These are phyloP conservation scores for Solanum virginianum DNA, from an alignment of 257 asterid species.

Conservation along the genomic window DNA sequence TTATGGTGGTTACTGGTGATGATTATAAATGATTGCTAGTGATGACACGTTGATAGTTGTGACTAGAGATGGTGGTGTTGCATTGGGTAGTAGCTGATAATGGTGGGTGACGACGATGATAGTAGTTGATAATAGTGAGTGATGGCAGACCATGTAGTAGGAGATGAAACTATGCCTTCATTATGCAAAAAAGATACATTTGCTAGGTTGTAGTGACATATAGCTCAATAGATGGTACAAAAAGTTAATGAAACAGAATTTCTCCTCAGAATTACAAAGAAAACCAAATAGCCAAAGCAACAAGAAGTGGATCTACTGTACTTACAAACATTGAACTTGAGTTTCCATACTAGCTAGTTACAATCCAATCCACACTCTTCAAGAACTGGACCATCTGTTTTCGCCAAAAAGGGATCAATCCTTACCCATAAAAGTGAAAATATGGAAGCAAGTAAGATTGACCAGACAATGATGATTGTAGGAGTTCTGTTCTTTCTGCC, in stretches of 20 bases:
- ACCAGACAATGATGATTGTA: slow-evolving; percentile 16
- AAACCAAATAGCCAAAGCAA: not conserved
- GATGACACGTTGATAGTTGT: not conserved
- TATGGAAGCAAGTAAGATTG: slow-evolving; percentile 19
- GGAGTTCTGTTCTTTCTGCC: slow-evolving; percentile 23
- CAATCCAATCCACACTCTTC: slow-evolving; percentile 27
- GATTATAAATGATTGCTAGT: not conserved
- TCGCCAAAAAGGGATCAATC: slow-evolving; percentile 17
- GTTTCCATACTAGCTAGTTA: not conserved
- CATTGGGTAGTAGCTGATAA: not conserved
- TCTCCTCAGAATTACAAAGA: not conserved
- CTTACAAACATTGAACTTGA: not conserved
- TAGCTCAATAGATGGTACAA: not conserved
- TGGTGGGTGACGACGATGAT: not conserved
- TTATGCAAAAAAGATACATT: not conserved
- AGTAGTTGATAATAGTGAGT: not conserved
- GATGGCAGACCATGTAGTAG: not conserved
- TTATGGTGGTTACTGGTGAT: not conserved
- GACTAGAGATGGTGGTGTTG: not conserved
- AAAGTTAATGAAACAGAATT: not conserved
- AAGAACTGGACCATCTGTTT: slow-evolving; percentile 6
- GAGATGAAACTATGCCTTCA: not conserved
- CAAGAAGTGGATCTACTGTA: not conserved
- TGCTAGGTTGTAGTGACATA: not conserved
- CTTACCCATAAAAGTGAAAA: slow-evolving; percentile 22